These are phyloP conservation scores for Voacanga thouarsii DNA, from an alignment of 257 asterid genomes.

Conservation along the genomic window DNA sequence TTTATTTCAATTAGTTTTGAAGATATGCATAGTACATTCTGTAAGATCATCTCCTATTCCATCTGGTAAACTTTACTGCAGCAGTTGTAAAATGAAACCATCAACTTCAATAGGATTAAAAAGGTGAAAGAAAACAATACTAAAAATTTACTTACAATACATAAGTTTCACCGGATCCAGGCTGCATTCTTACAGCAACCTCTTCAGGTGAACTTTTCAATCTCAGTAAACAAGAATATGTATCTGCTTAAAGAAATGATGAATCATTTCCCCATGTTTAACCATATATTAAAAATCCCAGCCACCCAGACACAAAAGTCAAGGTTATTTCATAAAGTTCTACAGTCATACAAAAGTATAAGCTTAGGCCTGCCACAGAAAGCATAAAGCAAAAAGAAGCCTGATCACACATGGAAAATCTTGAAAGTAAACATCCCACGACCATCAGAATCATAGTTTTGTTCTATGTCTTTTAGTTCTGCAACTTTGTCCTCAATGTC, in stretches of 20 bases:
- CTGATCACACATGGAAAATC: not conserved
- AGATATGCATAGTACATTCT: too few species aligned
- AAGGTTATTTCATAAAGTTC: not conserved
- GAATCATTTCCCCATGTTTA: slow-evolving; percentile 1
- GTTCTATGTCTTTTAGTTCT: not conserved
- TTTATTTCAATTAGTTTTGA: too few species aligned
- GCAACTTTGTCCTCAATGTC: not conserved
- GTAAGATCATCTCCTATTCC: slow-evolving; percentile 85
- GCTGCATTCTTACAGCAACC: slow-evolving; percentile 80
- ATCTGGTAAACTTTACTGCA: slow-evolving; percentile 69
- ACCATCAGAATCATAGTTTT: not conserved
- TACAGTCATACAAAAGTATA: not conserved
- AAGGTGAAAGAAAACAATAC: not conserved
- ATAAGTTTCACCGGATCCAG: slow-evolving; percentile 96
- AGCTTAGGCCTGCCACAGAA: not conserved
- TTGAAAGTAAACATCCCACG: not conserved
- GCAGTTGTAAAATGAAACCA: slow-evolving; percentile 17
- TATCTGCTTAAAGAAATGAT: slow-evolving; percentile 41
- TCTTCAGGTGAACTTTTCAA: slow-evolving; percentile 79
- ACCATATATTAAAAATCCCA: slow-evolving; percentile 6
- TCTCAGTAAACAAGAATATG: slow-evolving; percentile 73
- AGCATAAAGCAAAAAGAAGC: not conserved
- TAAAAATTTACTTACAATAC: slow-evolving; percentile 66
- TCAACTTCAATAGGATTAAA: slow-evolving; percentile 11
- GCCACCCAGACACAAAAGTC: not conserved